Percentiles rank a stretch among this genome's conserved stretches.
Conservation (phyloP, 2,329 filamentous ascomycete species). For the Trichoderma gracile region DNA sequence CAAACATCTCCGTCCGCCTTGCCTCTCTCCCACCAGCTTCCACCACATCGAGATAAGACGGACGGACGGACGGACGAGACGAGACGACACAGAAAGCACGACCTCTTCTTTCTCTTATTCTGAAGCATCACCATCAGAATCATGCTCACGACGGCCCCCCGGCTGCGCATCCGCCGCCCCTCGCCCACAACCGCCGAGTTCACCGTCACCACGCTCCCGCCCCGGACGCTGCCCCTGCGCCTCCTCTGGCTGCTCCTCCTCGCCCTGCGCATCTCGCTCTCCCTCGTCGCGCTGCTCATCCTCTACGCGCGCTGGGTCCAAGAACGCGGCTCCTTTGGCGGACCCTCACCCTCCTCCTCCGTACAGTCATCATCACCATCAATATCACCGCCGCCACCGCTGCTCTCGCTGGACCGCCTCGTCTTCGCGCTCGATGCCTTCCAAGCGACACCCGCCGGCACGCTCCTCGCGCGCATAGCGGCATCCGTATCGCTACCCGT, state of each 20-base stretch:
- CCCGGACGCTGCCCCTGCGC: constrained; percentile 50
- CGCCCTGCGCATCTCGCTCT: constrained; percentile 47
- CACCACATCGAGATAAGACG: not conserved
- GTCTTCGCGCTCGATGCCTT: constrained; percentile 34
- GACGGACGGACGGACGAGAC: constrained; percentile 15
- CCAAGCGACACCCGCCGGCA: constrained; percentile 38
- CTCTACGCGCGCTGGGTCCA: constrained; percentile 52
- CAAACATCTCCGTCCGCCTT: not conserved
- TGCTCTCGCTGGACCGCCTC: constrained; percentile 31
- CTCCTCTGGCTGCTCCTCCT: constrained; percentile 48
- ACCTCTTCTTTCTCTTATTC: not conserved
- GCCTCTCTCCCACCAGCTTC: not conserved
- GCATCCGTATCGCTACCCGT: constrained; percentile 42
- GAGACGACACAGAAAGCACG: not conserved
- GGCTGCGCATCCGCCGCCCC: constrained; percentile 64
- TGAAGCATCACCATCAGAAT: constrained; percentile 43
- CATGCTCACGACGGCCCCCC: constrained; percentile 61
- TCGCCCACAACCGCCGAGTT: constrained; percentile 91
- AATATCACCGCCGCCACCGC: constrained; percentile 23
- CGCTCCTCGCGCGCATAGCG: constrained; percentile 38
- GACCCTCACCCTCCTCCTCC: too few relatives aligned
- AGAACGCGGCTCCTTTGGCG: constrained; percentile 35
- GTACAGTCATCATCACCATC: too few relatives aligned
- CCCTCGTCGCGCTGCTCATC: constrained; percentile 47
- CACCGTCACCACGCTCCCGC: constrained; percentile 79